Evolutionary conservation across 352 stramenopile genomes (phyloP), one percentile per base, ranked within the genome.

Genomic region (Globisporangium canariense): DNA sequence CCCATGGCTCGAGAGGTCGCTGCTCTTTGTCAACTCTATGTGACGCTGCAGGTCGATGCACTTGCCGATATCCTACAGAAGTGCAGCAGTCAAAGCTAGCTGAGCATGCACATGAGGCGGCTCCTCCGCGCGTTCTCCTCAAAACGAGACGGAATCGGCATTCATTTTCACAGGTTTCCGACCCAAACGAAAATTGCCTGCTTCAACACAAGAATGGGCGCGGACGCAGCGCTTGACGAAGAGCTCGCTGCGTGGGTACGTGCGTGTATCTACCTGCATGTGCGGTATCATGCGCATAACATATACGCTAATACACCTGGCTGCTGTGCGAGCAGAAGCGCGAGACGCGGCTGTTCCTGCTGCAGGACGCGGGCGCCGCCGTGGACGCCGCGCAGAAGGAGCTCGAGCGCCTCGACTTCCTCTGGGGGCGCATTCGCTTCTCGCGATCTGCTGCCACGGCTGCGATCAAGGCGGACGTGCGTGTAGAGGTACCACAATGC

Each of bases 361-460:
- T 81, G 47, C 81, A 84, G 62, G 76, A 88, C 54, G 81, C 87
- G 8, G 68, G 77, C 60, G 75, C 76, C 32, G 67, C 78, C 14
- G 67, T 89, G 20, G 68, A 80, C 46, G 77, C 71, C 20, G 80
- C 81, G 34, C 65, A 81, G 47, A 74, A 85, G 16, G 85, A 93
- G 59, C 68, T 93, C 9, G 85, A 93, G 66, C 85, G 79, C 20
- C 77, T 93, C n/a, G 82, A 93, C 63, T 88, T 93, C 62, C 77
- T 93, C 36, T 93, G 85, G 82, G 83, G 85, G 7, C 75, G 81
- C 60, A 93, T 93, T 56, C 85, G 85, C 20, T 84, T 86, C 50
- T 81, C 83, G 50, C 81, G 81, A 22, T 62, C 71, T 16, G 71
- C 66, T 18, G 43, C 67, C 18, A 79, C 75, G 28, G 69, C 78